Base-by-base conservation (phyloP, 1,284 basidiomycete species). In the Malassezia nana region DNA sequence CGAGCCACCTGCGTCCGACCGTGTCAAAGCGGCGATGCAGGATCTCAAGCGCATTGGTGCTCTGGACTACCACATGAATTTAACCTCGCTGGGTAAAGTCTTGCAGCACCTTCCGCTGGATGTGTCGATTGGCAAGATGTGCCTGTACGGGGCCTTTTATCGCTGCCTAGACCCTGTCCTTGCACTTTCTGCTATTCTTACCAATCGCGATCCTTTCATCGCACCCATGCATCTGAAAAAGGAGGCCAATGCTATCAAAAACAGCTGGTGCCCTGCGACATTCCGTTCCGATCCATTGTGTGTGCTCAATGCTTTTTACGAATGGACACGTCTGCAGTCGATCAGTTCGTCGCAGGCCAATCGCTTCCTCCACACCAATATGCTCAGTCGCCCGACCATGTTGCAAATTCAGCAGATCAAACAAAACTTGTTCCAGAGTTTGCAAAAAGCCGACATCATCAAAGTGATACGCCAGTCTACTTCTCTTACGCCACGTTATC, bases 141-240 rank as follows among this genome's bases (percentile, higher is more conserved):
- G 90, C 50, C 79, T 95, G 1, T 88, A 85, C 72, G 91, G 90
- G 32, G 84, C 85, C 63, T 89, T 95, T 78, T 94, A 94, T 83
- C 82, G 86, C 54, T 95, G 90, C 75, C 78, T 95, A 50, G 88
- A 94, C 70, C 84, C 85, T 40, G 88, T 89, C 0, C 76, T 95
- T 46, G 88, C 87, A 3, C 80, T 96, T 35, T 89, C 90, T 5
- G 88, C 90, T 1, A 86, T 94, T 63, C 76, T 94, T 63, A 85
- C 87, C 8, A 87, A 86, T 67, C 83, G 90, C 32, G 89, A 92
- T 65, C 89, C 90, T 3, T 95, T 95, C 79, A 76, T 92, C 48
- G 82, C 84, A 0, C 90, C 90, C 0, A 76, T 82, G 25, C 61
- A 74, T 4, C 59, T 76, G 30, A 77, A 78, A 65, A 60, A 60